Evolutionary conservation across 257 asterid genomes (phyloP).

Genomic region (Perilla frutescens): DNA sequence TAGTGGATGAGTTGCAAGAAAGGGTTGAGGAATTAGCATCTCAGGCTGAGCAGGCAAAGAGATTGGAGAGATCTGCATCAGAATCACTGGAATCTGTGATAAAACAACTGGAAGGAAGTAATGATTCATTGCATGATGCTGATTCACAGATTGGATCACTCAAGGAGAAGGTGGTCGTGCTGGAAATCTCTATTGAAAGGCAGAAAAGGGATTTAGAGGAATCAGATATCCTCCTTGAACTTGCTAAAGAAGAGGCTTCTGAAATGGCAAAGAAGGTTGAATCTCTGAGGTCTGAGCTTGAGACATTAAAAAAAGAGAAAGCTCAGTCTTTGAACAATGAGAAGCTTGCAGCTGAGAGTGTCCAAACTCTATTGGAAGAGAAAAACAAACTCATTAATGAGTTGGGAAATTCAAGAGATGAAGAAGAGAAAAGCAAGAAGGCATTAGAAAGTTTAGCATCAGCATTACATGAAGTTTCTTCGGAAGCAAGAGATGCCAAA

Average conservation of each 20-base stretch:
- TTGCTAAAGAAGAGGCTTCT: conserved; percentile 70
- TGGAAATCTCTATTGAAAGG: conserved; percentile 71
- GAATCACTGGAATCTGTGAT: conserved; percentile 78
- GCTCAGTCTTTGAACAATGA: conserved; percentile 66
- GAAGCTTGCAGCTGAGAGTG: conserved; percentile 78
- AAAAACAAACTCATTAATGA: conserved; percentile 70
- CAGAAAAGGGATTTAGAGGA: conserved; percentile 78
- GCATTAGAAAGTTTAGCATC: conserved; percentile 95
- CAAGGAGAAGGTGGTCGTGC: conserved; percentile 74
- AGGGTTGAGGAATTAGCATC: conserved; percentile 63
- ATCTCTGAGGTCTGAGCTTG: conserved; percentile 68
- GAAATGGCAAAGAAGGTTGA: conserved; percentile 64
- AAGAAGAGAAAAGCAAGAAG: conserved; percentile 92
- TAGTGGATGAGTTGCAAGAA: conserved; percentile 77
- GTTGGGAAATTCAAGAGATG: conserved; percentile 70
- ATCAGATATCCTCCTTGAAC: conserved; percentile 56
- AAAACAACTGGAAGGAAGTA: conserved; percentile 85
- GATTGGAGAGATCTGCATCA: conserved; percentile 85
- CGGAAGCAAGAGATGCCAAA: conserved; percentile 90
- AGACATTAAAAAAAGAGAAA: conserved; percentile 70
- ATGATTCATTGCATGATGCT: conserved; percentile 73
- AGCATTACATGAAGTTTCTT: conserved; percentile 88
- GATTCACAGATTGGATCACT: conserved; percentile 72
- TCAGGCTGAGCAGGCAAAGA: conserved; percentile 76
- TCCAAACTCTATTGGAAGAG: conserved; percentile 72